Evolutionary conservation across 257 asterid genomes (phyloP), one percentile per base, ranked within the genome.

Genomic region (Solanum boliviense): DNA sequence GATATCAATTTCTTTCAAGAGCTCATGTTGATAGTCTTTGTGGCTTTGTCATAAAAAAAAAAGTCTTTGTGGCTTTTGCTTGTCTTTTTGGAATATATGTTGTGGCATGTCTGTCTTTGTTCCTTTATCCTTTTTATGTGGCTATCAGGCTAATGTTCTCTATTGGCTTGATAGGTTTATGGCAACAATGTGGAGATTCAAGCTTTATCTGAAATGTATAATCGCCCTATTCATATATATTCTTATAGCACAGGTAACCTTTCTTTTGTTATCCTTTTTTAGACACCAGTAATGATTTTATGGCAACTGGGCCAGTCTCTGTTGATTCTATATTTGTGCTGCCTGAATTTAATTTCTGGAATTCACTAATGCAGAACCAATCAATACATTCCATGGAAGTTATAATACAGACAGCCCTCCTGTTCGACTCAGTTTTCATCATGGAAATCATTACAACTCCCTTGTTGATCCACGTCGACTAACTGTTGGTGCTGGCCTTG

Each of bases 101-200:
- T 76, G 62, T 46, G 34, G 35, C 65, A 44, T 44, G 67, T 48
- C n/a, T 79, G 38, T 44, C 65, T 44, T 78, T 41, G 60, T 41
- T 18, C 84, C 36, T 18, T 3, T 27, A 18, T 79, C 27, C 84
- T 44, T 79, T 39, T 39, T 25, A 39, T 15, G 65, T 13, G 67
- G 85, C 10, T 16, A 81, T 81, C 85, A 48, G 39, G 3, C 23
- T 25, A 73, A 36, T 72, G 84, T 35, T 88, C 46, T 73, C 78
- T 56, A 67, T 27, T 89, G 83, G 58, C 58, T 71, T 86, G 88
- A 88, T 91, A 96, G 99, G 99, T 96, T 74, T 96, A 95, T 83
- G 99, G 99, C 70, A 97, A 97, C 91, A 97, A 97, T 89, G 92
- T 93, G 87, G 99, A 97, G 95, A 97, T 97, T 89, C 99, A 97